A percentile compares a stretch with the other conserved stretches of the same genome.
Conservation (phyloP, 2,329 filamentous ascomycete species). For the Pseudodiploospora longispora region DNA sequence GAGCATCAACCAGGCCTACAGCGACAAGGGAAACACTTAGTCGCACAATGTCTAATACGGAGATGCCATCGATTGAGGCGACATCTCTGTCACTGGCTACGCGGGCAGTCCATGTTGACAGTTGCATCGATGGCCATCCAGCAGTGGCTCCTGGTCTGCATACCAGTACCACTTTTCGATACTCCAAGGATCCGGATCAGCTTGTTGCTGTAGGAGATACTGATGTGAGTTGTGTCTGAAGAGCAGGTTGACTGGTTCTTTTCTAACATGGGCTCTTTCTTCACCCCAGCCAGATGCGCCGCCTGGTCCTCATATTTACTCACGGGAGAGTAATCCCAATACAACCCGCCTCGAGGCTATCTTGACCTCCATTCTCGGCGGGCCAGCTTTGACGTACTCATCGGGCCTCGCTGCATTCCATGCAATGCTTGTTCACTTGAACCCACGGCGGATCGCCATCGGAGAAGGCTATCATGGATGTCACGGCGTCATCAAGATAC, state of each 20-base stretch:
- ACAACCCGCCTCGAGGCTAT: constrained; percentile 78
- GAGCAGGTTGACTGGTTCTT: not conserved
- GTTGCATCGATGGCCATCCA: constrained; percentile 61
- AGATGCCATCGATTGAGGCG: constrained; percentile 3
- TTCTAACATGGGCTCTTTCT: constrained; percentile 5
- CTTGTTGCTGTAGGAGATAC: constrained; percentile 34
- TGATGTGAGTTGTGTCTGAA: constrained; percentile 39
- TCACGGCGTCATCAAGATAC: constrained; percentile 71
- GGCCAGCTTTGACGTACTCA: constrained; percentile 65
- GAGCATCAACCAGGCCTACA: no score
- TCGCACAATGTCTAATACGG: no score
- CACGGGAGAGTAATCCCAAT: constrained; percentile 70
- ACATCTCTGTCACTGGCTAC: constrained; percentile 48
- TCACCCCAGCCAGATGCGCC: constrained; percentile 37
- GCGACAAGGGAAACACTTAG: constrained; percentile 2
- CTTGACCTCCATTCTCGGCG: constrained; percentile 64
- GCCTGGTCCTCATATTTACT: constrained; percentile 69
- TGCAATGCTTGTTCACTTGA: constrained; percentile 73
- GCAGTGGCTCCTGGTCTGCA: constrained; percentile 87
- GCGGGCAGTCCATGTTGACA: constrained; percentile 73
- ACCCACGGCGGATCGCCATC: constrained; percentile 77
- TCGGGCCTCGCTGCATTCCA: constrained; percentile 87
- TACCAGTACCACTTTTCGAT: constrained; percentile 85
- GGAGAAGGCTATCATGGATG: constrained; percentile 87
- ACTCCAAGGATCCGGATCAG: constrained; percentile 59